Evolutionary conservation across 371 early-diverging fungal species (phyloP).

Genomic region (Syncephalis plumigaleata): DNA sequence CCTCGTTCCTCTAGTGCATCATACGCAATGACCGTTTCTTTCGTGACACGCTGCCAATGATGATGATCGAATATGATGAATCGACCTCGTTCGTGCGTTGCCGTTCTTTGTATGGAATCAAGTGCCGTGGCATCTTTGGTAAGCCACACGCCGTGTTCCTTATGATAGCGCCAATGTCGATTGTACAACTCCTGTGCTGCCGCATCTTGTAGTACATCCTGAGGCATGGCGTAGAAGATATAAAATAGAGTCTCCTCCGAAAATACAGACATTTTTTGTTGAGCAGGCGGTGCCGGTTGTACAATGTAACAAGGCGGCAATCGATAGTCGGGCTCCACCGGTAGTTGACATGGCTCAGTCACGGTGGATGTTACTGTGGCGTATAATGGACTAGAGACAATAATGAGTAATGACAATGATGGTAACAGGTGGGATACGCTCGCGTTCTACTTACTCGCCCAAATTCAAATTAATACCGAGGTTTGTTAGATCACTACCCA

Average conservation of each 20-base stretch:
- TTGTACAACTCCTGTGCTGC: constrained; percentile 81
- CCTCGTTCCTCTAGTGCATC: constrained; percentile 69
- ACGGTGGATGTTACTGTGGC: constrained; percentile 73
- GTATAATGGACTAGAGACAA: constrained; percentile 35
- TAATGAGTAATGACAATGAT: background rate
- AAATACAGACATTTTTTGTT: constrained; percentile 42
- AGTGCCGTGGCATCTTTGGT: constrained; percentile 29
- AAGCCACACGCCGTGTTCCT: constrained; percentile 71
- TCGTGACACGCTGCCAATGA: constrained; percentile 61
- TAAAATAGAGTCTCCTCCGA: constrained; percentile 89
- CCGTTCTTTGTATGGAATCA: constrained; percentile 20
- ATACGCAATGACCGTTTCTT: constrained; percentile 62
- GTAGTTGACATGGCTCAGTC: constrained; percentile 26
- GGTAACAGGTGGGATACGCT: background rate
- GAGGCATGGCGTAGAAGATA: constrained; percentile 84
- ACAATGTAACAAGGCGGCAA: constrained; percentile 57
- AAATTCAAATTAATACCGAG: constrained; percentile 63
- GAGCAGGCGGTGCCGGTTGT: constrained; percentile 48
- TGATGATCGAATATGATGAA: constrained; percentile 76
- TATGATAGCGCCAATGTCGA: constrained; percentile 85
- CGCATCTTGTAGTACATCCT: constrained; percentile 72
- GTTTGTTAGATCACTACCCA: constrained; percentile 59
- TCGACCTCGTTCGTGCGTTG: constrained; percentile 49
- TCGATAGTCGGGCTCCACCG: constrained; percentile 52
- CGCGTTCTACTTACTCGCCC: constrained; percentile 26